These are phyloP conservation scores for Millerozyma acaciae DNA, from an alignment of 805 yeast species.

Conservation along the genomic window DNA sequence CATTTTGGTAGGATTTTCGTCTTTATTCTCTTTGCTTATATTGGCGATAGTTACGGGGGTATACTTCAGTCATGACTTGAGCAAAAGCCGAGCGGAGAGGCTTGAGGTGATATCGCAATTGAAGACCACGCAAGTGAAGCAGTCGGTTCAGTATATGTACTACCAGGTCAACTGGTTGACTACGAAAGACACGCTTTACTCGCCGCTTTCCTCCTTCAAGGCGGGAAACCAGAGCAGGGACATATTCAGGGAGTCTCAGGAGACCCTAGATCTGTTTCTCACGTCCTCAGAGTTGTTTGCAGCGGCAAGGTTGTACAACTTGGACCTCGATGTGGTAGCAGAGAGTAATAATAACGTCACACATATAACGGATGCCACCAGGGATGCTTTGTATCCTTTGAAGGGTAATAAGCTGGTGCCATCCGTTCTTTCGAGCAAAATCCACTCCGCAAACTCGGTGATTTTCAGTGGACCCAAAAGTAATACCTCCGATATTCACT, in stretches of 20 bases:
- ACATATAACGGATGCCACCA: conserved; percentile 21
- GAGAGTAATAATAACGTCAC: conserved; percentile 25
- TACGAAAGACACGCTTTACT: conserved; percentile 55
- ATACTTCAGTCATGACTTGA: conserved; percentile 63
- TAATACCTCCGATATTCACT: conserved; percentile 27
- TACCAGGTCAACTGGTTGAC: conserved; percentile 69
- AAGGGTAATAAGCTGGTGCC: conserved; percentile 40
- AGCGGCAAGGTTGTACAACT: conserved; percentile 64
- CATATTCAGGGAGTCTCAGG: conserved; percentile 40
- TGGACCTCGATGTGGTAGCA: conserved; percentile 47
- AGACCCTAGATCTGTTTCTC: conserved; percentile 54
- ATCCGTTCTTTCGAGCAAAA: too few species aligned
- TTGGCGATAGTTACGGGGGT: conserved; percentile 72
- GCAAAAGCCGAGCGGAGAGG: conserved; percentile 62
- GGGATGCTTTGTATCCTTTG: conserved; percentile 48
- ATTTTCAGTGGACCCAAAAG: conserved; percentile 59
- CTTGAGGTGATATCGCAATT: conserved; percentile 75
- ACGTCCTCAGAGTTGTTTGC: conserved; percentile 61
- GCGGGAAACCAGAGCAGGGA: conserved; percentile 67
- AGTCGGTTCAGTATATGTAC: conserved; percentile 56
- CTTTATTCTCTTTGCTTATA: conserved; percentile 65
- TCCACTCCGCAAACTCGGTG: conserved; percentile 18
- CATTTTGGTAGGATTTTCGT: conserved; percentile 63
- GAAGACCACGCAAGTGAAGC: conserved; percentile 75
- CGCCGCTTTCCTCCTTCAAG: conserved; percentile 55